Evolutionary conservation across 2,329 filamentous ascomycete genomes (phyloP).

Genomic region (Clonostachys solani): DNA sequence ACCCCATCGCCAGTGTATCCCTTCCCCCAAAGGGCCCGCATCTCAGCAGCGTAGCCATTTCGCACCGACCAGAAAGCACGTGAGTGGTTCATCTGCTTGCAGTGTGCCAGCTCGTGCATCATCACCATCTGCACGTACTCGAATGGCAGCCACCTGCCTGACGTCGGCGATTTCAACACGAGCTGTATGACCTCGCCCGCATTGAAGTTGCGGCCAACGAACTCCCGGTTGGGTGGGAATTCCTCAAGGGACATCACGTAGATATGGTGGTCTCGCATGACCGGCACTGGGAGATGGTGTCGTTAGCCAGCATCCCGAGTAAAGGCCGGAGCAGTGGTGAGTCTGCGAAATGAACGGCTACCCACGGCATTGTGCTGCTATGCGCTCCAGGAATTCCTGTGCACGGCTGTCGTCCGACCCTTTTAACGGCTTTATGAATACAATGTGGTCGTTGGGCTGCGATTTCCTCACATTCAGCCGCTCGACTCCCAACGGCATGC

Average conservation of each 20-base stretch:
- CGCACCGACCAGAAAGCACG: slow-evolving; percentile 76
- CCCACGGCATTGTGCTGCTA: slow-evolving; percentile 74
- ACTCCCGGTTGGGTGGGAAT: slow-evolving; percentile 75
- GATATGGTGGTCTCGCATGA: slow-evolving; percentile 64
- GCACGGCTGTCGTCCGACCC: slow-evolving; percentile 59
- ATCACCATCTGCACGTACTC: slow-evolving; percentile 89
- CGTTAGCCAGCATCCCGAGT: background rate
- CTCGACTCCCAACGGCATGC: slow-evolving; percentile 75
- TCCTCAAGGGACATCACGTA: slow-evolving; percentile 72
- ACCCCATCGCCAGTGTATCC: slow-evolving; percentile 77
- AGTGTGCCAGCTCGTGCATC: slow-evolving; percentile 89
- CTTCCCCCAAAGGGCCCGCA: slow-evolving; percentile 65
- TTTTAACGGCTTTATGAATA: slow-evolving; percentile 79
- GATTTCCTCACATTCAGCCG: slow-evolving; percentile 71
- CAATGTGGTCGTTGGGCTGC: slow-evolving; percentile 72
- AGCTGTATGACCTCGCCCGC: slow-evolving; percentile 83
- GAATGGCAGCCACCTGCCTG: slow-evolving; percentile 73
- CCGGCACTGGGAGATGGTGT: slow-evolving; percentile 42
- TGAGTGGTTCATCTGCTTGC: slow-evolving; percentile 89
- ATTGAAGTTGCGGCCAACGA: slow-evolving; percentile 87
- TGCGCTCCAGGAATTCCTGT: slow-evolving; percentile 68
- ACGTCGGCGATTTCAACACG: slow-evolving; percentile 64
- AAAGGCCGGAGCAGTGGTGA: background rate
- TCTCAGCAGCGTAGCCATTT: slow-evolving; percentile 66
- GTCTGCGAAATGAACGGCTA: background rate